Percentiles rank a stretch among this genome's conserved stretches.
These are phyloP conservation scores for Entonaema liquescens DNA, from an alignment of 495 filamentous ascomycete species.

Conservation along the genomic window DNA sequence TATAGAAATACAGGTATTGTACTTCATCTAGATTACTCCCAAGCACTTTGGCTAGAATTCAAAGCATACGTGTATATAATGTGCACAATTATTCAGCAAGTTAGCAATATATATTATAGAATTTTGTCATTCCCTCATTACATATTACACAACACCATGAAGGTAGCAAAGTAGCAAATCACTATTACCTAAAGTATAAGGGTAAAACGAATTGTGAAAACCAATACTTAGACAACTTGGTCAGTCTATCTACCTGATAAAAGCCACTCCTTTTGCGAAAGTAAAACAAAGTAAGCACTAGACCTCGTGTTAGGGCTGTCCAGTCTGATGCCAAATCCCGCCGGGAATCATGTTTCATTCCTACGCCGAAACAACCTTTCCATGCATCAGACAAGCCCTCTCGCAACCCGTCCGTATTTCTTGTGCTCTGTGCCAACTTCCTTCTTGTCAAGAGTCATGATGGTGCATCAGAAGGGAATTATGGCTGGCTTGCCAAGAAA, in stretches of 20 bases:
- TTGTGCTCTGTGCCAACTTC: constrained; percentile 32
- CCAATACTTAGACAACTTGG: constrained; percentile 43
- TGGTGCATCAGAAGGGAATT: constrained; percentile 32
- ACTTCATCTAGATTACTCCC: not conserved
- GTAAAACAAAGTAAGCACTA: constrained; percentile 35
- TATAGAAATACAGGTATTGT: constrained; percentile 19
- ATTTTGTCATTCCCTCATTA: too few species aligned
- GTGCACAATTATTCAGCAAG: not conserved
- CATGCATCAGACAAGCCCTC: constrained; percentile 41
- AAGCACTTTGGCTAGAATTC: not conserved
- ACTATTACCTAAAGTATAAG: not conserved
- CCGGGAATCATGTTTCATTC: constrained; percentile 41
- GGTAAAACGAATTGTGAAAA: constrained; percentile 12
- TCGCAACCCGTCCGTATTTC: constrained; percentile 31
- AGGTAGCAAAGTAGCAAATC: constrained; percentile 10
- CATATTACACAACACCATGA: not conserved
- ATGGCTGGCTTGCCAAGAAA: constrained; percentile 30
- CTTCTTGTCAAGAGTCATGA: constrained; percentile 36
- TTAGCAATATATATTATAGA: not conserved
- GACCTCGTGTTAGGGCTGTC: constrained; percentile 28
- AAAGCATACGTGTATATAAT: not conserved
- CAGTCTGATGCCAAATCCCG: constrained; percentile 38
- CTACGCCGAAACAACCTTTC: constrained; percentile 45
- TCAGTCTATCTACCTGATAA: constrained; percentile 47
- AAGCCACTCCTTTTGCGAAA: constrained; percentile 33